Evolutionary conservation across 345 rosid species (phyloP).

Genomic region (Euclidium syriacum): DNA sequence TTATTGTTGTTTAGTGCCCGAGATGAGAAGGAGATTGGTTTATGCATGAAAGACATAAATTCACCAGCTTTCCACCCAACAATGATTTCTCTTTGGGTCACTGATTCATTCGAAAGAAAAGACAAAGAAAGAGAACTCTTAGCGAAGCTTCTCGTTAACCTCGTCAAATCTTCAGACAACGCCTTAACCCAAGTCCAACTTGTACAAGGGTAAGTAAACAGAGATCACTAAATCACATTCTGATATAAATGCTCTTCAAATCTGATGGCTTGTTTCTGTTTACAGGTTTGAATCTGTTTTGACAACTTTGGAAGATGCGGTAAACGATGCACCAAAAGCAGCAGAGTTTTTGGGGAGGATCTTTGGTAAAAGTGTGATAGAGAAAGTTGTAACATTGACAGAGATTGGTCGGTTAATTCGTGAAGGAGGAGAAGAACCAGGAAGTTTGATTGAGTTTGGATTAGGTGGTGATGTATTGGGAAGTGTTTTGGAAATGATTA

Average conservation of each 20-base stretch:
- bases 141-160: slow-evolving; percentile 72
- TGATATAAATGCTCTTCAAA: background rate
- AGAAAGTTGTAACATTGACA: slow-evolving; percentile 43
- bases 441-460: slow-evolving; percentile 51
- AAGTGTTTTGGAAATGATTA: slow-evolving; percentile 59
- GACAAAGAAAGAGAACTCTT: slow-evolving; percentile 80
- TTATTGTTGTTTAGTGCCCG: slow-evolving; percentile 56
- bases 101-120: slow-evolving; percentile 94
- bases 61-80: slow-evolving; percentile 74
- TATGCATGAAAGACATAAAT: slow-evolving; percentile 81
- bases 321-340: slow-evolving; percentile 92
- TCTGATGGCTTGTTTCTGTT: background rate
- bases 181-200: slow-evolving; percentile 49
- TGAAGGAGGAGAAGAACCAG: slow-evolving; percentile 74
- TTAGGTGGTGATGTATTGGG: slow-evolving; percentile 85
- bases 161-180: slow-evolving; percentile 47
- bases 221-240: background rate
- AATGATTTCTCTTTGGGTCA: slow-evolving; percentile 88
- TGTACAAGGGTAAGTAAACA: slow-evolving; percentile 60
- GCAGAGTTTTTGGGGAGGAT: slow-evolving; percentile 73
- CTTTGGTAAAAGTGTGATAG: slow-evolving; percentile 50
- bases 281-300: slow-evolving; percentile 74
- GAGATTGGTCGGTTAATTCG: slow-evolving; percentile 54
- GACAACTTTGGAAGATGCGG: slow-evolving; percentile 70
- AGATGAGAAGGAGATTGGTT: slow-evolving; percentile 79